A percentile compares a stretch with the other conserved stretches of the same genome.
These are phyloP conservation scores for Mycothermus thermophilus DNA, from an alignment of 495 filamentous ascomycete genomes.

Conservation along the genomic window DNA sequence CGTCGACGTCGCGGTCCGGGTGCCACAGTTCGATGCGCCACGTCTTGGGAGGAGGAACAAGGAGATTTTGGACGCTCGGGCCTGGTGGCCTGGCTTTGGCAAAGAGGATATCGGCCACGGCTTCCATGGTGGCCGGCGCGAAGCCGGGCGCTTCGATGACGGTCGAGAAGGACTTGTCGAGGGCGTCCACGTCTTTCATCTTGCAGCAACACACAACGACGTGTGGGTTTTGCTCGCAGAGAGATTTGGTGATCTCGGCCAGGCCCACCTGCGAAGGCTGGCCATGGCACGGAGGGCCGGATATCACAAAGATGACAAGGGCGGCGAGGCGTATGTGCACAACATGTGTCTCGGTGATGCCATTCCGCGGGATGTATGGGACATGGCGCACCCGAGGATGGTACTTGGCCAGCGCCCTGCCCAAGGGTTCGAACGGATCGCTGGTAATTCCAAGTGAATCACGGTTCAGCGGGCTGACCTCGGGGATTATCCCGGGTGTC, in stretches of 20 bases:
- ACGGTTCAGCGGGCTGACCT: slow-evolving; percentile 13
- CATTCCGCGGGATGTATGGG: slow-evolving; percentile 42
- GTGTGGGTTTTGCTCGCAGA: slow-evolving; percentile 36
- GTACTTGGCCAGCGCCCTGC: slow-evolving; percentile 37
- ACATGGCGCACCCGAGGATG: slow-evolving; percentile 47
- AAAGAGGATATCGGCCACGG: slow-evolving; percentile 42
- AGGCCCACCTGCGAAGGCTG: slow-evolving; percentile 29
- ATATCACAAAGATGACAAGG: slow-evolving; percentile 41
- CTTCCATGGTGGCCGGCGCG: slow-evolving; percentile 36
- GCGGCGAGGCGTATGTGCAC: slow-evolving; percentile 44
- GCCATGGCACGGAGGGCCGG: slow-evolving; percentile 22
- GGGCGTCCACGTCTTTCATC: slow-evolving; percentile 19
- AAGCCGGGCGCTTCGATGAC: slow-evolving; percentile 36
- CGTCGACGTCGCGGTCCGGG: slow-evolving; percentile 24
- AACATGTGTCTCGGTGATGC: slow-evolving; percentile 45
- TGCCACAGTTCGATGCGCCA: slow-evolving; percentile 39
- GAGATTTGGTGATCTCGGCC: slow-evolving; percentile 27
- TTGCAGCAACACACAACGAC: slow-evolving; percentile 37
- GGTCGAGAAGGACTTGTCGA: slow-evolving; percentile 31
- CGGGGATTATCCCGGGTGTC: slow-evolving; percentile 42
- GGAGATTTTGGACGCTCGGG: slow-evolving; percentile 23
- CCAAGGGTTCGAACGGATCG: slow-evolving; percentile 49
- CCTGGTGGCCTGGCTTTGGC: slow-evolving; percentile 11
- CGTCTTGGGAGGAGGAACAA: slow-evolving; percentile 21
- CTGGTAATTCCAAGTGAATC: slow-evolving; percentile 10